Evolutionary conservation across 179 eudicot genomes (phyloP).

Genomic region (Patellifolia procumbens): DNA sequence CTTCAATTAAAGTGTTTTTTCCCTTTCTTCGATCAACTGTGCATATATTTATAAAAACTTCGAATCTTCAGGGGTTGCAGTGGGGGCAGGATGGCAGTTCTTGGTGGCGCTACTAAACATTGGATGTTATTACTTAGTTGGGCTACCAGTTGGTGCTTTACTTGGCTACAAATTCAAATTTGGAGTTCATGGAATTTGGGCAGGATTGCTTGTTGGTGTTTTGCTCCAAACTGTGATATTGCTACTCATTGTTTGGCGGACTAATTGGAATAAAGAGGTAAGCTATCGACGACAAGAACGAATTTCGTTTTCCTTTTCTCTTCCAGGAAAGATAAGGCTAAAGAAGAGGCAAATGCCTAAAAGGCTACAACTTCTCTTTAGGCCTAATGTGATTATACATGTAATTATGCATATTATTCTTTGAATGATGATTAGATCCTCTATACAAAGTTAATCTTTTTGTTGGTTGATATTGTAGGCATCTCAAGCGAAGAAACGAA

Average conservation of each 20-base stretch:
- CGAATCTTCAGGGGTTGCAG: conserved; percentile 25
- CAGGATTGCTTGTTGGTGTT: conserved; percentile 26
- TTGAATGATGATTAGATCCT: neutral
- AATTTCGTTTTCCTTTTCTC: too few relatives aligned
- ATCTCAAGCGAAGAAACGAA: conserved; percentile 35
- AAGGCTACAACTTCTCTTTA: neutral
- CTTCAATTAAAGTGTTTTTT: neutral
- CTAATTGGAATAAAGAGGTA: conserved; percentile 30
- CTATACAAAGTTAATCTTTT: neutral
- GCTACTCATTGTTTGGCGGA: conserved; percentile 17
- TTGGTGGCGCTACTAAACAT: conserved; percentile 17
- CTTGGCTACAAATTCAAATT: conserved; percentile 28
- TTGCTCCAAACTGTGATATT: conserved; percentile 23
- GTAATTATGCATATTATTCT: too few relatives aligned
- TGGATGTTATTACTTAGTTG: conserved; percentile 27
- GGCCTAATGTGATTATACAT: neutral
- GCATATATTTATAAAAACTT: neutral
- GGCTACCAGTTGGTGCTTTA: conserved; percentile 27
- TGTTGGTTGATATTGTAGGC: conserved; percentile 39
- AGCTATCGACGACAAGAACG: too few relatives aligned
- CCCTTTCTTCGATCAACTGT: neutral
- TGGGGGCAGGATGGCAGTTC: conserved; percentile 39
- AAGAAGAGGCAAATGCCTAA: too few relatives aligned
- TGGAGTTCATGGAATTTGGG: conserved; percentile 30
- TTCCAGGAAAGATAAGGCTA: too few relatives aligned